These are phyloP conservation scores for Bigelowiella natans DNA, from an alignment of 78 protist species.

Conservation along the genomic window DNA sequence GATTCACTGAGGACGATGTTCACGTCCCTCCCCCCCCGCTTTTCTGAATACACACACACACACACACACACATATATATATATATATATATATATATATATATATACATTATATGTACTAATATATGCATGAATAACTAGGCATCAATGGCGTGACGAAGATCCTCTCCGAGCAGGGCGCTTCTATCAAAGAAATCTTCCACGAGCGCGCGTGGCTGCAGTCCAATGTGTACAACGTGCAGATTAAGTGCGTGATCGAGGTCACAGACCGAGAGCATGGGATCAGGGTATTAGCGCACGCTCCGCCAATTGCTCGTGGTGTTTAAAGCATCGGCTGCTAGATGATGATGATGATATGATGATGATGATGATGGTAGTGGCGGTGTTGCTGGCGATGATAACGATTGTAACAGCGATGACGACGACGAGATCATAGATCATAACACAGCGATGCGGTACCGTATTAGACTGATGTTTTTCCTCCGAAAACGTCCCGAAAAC, in stretches of 20 bases:
- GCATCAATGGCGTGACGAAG: conserved; percentile 9
- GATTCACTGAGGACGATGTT: too few relatives aligned
- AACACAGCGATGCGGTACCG: too few relatives aligned
- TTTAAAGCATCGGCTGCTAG: too few relatives aligned
- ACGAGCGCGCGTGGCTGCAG: conserved; percentile 55
- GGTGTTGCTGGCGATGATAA: too few relatives aligned
- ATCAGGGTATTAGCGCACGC: background rate
- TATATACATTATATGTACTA: background rate
- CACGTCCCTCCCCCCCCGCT: too few relatives aligned
- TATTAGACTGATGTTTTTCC: background rate
- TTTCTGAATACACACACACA: background rate
- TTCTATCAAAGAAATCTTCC: conserved; percentile 42
- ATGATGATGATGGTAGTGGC: too few relatives aligned
- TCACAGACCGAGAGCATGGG: background rate
- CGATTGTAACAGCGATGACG: too few relatives aligned
- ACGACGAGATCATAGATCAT: too few relatives aligned
- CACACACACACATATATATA: background rate
- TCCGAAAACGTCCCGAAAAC: background rate
- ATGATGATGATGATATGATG: too few relatives aligned
- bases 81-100: background rate
- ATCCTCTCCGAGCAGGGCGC: conserved; percentile 30
- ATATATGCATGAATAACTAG: background rate
- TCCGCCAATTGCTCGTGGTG: too few relatives aligned
- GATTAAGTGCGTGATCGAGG: background rate
- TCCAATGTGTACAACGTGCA: background rate